Percentiles rank a stretch among this genome's conserved stretches.
phyloP scores from a whole-genome alignment of 176 grass and related monocot species.

The bread wheat (Triticum aestivum) region DNA sequence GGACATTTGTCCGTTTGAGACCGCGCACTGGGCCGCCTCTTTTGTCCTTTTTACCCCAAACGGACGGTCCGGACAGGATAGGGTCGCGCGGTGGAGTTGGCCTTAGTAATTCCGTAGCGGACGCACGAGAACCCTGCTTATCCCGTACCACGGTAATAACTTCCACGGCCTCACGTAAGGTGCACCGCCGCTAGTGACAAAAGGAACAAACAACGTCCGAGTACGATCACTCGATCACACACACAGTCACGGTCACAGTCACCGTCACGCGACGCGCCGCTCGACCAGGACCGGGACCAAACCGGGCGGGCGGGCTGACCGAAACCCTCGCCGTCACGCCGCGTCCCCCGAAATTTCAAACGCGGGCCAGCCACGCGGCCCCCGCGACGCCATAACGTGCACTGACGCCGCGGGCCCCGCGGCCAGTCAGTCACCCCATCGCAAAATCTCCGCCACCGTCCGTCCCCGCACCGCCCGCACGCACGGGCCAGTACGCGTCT shows the following conservation, averaged over 20 bases:
- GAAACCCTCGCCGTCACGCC: conserved; percentile 12
- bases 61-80: no score
- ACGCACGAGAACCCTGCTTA: no score
- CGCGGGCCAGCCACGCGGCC: neutral
- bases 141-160: no score
- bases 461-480: neutral
- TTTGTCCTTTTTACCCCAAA: no score
- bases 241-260: neutral
- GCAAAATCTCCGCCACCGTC: conserved; percentile 35
- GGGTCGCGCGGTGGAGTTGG: no score
- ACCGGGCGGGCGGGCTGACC: neutral
- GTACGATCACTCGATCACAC: neutral
- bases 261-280: neutral
- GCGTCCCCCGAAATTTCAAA: conserved; percentile 33
- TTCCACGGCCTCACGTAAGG: no score
- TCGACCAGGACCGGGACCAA: neutral
- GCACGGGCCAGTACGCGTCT: conserved; percentile 16
- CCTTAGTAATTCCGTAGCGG: no score
- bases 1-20: no score
- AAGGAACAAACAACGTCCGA: neutral
- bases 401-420: conserved; percentile 37
- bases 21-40: no score
- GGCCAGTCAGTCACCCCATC: neutral
- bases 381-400: conserved; percentile 30
- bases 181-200: neutral